Base-by-base conservation (phyloP, 1,139 yeast genomes). In the Diutina pseudorugosa region DNA sequence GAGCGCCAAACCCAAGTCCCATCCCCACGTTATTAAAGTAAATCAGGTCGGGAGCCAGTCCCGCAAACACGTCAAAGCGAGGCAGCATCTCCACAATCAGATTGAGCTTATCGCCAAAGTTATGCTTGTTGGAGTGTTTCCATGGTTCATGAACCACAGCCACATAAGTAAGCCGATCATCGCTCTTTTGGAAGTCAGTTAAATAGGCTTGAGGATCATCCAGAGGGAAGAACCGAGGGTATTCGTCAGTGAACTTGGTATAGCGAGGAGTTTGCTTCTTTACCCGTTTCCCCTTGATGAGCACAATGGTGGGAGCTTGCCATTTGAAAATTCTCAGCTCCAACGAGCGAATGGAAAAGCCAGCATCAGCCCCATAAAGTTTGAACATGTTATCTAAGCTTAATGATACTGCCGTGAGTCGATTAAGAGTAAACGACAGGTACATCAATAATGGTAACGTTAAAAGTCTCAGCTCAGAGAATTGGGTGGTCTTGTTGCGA, bases 281-380 rank as follows among this genome's bases (percentile, higher is more conserved):
- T 36, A 84, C 65, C 47, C 82, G 62, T 58, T 72, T 76, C 0
- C 97, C 98, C 4, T 81, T 76, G 0, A 91, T 73, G 0, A 91
- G 57, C 12, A 91, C 58, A 2, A 89, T 63, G 0, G 96, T 81
- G 0, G 96, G 96, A 0, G 96, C 95, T 58, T 79, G 82, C 96
- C 97, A 91, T 62, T 89, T 88, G 69, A 88, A 83, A 0, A 85
- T 87, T 58, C 85, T 88, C 56, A 84, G 78, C 65, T 91, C 96
- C 55, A 91, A 76, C 0, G 96, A 85, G 47, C 95, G 70, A 75
- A 91, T 85, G 0, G 96, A 87, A 62, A 86, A 91, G 1, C 98
- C 98, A 21, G 82, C 75, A 51, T 78, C 80, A 5, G 90, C 97
- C 14, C 79, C 72, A 60, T 84, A 91, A 8, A 91, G 73, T 59